Conservation (phyloP, 129 eudicot genomes). For the Artemisia argyi region DNA sequence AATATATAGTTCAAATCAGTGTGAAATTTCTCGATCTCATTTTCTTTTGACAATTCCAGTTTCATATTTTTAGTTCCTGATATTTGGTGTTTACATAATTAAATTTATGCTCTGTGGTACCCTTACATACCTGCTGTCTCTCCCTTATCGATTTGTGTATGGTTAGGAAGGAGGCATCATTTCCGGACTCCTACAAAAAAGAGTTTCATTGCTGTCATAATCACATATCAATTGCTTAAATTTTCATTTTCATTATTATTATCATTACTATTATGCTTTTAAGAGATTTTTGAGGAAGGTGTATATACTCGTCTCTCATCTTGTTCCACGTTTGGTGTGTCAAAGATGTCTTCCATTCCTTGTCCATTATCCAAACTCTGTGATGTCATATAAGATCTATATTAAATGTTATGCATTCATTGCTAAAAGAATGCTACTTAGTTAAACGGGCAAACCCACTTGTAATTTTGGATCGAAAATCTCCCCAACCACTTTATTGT, state of each 20-base stretch:
- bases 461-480: constrained; percentile 28
- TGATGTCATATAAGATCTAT: constrained; percentile 16
- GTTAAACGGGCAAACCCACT: constrained; percentile 32
- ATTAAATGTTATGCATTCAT: neutral
- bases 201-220: neutral
- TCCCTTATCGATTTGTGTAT: constrained; percentile 91
- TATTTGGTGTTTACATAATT: no score
- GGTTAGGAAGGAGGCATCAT: constrained; percentile 41
- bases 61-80: no score
- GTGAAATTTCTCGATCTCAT: no score
- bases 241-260: no score
- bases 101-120: no score
- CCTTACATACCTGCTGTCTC: constrained; percentile 74
- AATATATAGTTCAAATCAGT: no score
- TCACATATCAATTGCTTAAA: no score
- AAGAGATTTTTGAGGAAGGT: neutral
- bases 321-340: constrained; percentile 33
- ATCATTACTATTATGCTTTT: neutral
- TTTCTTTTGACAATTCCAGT: no score
- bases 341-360: constrained; percentile 35
- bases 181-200: constrained; percentile 49
- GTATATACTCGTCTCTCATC: constrained; percentile 17
- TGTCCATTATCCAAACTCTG: constrained; percentile 54
- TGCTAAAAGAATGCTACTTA: constrained; percentile 16
- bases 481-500: constrained; percentile 55